A percentile compares a stretch with the other conserved stretches of the same genome.
Evolutionary conservation across 2,329 filamentous ascomycete species (phyloP).

Genomic region (Nigrospora osmanthi): DNA sequence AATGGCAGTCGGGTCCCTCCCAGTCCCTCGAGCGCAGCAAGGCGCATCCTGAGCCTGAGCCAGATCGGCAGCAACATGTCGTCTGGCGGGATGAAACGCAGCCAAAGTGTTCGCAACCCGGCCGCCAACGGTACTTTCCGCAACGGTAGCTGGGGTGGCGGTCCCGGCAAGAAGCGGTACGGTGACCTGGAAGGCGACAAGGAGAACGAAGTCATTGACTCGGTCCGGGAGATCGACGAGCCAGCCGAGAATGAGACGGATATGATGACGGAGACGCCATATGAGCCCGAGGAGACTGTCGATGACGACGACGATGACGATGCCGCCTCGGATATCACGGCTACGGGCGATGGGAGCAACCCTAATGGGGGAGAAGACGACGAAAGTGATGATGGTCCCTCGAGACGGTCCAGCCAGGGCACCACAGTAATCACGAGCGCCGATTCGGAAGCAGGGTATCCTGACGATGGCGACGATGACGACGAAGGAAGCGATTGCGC

Average conservation of each 20-base stretch:
- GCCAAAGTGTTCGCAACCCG: slow-evolving; percentile 67
- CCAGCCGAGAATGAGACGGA: slow-evolving; percentile 12
- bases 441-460: slow-evolving; percentile 14
- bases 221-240: slow-evolving; percentile 55
- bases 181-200: slow-evolving; percentile 43
- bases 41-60: slow-evolving; percentile 83
- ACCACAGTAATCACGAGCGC: slow-evolving; percentile 35
- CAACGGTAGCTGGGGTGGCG: slow-evolving; percentile 59
- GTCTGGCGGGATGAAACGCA: slow-evolving; percentile 60
- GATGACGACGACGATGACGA: slow-evolving; percentile 18
- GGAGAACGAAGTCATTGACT: slow-evolving; percentile 44
- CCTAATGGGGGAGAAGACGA: slow-evolving; percentile 8
- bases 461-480: slow-evolving; percentile 27
- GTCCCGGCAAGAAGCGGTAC: slow-evolving; percentile 31
- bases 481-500: slow-evolving; percentile 40
- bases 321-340: slow-evolving; percentile 8
- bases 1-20: slow-evolving; percentile 39
- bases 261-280: not conserved
- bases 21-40: slow-evolving; percentile 47
- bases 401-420: slow-evolving; percentile 38
- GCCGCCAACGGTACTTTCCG: slow-evolving; percentile 40
- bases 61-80: slow-evolving; percentile 76
- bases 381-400: slow-evolving; percentile 43
- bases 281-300: slow-evolving; percentile 10
- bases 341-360: slow-evolving; percentile 3